Evolutionary conservation across 768 basidiomycete species (phyloP).

Genomic region (Amanita fuliginea): DNA sequence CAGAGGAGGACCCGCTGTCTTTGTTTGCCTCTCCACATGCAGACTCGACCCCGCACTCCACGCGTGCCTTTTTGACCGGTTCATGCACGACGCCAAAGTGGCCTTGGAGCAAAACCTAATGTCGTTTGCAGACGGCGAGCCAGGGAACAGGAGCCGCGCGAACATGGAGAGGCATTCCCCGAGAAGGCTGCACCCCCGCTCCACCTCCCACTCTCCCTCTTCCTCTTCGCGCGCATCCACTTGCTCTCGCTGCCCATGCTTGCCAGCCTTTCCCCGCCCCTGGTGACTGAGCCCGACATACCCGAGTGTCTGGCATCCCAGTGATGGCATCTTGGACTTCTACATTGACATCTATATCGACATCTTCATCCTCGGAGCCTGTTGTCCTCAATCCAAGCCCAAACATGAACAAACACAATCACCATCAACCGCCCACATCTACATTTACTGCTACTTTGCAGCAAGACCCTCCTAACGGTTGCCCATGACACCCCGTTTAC

Average conservation of each 20-base stretch:
- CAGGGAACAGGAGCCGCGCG: slow-evolving; percentile 5
- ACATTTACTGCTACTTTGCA: too few relatives aligned
- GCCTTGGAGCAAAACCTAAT: slow-evolving; percentile 41
- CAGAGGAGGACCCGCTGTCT: background rate
- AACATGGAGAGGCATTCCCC: background rate
- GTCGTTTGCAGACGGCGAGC: slow-evolving; percentile 31
- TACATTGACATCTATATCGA: too few relatives aligned
- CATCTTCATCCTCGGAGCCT: too few relatives aligned
- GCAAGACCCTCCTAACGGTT: too few relatives aligned
- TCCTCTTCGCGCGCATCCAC: slow-evolving; percentile 19
- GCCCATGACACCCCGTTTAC: slow-evolving; percentile 27
- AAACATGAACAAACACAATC: slow-evolving; percentile 10
- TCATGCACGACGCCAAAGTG: slow-evolving; percentile 44
- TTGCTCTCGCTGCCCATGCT: slow-evolving; percentile 21
- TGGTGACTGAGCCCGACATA: slow-evolving; percentile 8
- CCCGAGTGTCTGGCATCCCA: background rate
- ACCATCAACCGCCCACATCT: too few relatives aligned
- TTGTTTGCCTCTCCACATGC: background rate
- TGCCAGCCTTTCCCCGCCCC: slow-evolving; percentile 25
- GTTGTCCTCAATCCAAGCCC: too few relatives aligned
- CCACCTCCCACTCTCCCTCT: slow-evolving; percentile 17
- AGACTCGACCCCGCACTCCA: slow-evolving; percentile 10
- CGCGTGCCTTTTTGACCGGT: slow-evolving; percentile 49
- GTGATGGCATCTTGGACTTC: too few relatives aligned
- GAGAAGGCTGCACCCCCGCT: background rate